A percentile compares a stretch with the other conserved stretches of the same genome.
These are phyloP conservation scores for Magnusiomyces fungicola DNA, from an alignment of 1,139 yeast species.

Conservation along the genomic window DNA sequence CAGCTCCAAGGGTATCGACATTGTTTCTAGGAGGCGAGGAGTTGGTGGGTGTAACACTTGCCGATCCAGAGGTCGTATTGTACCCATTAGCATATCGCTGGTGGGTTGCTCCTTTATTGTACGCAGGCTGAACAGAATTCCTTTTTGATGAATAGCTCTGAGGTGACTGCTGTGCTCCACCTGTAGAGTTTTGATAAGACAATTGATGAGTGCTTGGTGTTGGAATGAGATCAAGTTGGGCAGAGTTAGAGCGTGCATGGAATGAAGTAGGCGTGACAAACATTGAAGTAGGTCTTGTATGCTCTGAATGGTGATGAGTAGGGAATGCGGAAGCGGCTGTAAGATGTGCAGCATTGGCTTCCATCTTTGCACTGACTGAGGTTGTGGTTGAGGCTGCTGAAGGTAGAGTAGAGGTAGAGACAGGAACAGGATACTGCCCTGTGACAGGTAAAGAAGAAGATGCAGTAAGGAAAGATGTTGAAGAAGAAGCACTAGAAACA, in stretches of 20 bases:
- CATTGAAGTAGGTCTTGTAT: constrained; percentile 13
- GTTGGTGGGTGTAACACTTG: not conserved
- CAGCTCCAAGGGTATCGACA: not conserved
- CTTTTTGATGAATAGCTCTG: not conserved
- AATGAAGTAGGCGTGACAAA: constrained; percentile 6
- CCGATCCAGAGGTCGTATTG: not conserved
- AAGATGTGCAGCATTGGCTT: not conserved
- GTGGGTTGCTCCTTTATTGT: not conserved
- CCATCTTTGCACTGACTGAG: not conserved
- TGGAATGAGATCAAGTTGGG: not conserved
- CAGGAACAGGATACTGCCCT: not conserved
- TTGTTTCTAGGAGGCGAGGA: not conserved
- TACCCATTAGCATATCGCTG: not conserved
- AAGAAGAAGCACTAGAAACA: not conserved
- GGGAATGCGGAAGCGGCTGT: not conserved
- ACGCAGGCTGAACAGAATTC: not conserved
- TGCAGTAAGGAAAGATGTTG: not conserved
- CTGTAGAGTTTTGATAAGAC: not conserved
- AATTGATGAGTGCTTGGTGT: not conserved
- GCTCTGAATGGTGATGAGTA: constrained; percentile 2
- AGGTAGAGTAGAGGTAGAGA: not conserved
- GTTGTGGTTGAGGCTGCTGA: not conserved
- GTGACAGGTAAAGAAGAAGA: not conserved
- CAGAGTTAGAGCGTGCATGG: not conserved
- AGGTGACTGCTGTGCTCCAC: not conserved